Conservation (phyloP, 2,329 filamentous ascomycete genomes). For the Aspergillus amoenus region DNA sequence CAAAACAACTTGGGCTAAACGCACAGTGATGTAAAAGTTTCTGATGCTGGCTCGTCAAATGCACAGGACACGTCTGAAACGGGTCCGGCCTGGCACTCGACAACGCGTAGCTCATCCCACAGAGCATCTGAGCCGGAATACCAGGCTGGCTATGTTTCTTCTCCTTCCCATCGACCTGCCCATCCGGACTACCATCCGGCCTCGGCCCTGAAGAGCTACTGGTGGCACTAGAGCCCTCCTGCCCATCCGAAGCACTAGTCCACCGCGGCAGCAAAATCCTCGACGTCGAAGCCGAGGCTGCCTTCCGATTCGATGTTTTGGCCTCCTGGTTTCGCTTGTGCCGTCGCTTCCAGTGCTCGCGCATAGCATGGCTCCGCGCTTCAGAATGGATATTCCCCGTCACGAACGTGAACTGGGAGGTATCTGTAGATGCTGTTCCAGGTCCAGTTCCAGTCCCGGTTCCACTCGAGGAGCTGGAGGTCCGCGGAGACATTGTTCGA, state of each 20-base stretch:
- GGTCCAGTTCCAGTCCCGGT: neutral
- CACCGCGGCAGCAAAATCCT: neutral
- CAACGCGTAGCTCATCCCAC: slow-evolving; percentile 32
- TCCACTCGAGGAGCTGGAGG: neutral
- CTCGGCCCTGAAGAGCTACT: neutral
- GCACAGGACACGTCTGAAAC: slow-evolving; percentile 37
- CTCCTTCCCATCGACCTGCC: neutral
- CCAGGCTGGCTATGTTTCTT: neutral
- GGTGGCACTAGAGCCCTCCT: neutral
- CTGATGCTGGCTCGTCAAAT: slow-evolving; percentile 35
- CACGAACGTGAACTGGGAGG: slow-evolving; percentile 23
- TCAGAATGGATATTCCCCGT: slow-evolving; percentile 17
- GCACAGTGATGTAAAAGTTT: slow-evolving; percentile 40
- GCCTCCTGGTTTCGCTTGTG: slow-evolving; percentile 17
- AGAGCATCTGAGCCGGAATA: slow-evolving; percentile 19
- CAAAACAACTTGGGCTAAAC: neutral
- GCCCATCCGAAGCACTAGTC: neutral
- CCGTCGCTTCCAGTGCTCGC: slow-evolving; percentile 37
- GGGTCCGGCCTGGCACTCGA: slow-evolving; percentile 31
- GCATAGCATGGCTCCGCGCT: slow-evolving; percentile 39
- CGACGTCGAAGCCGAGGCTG: neutral
- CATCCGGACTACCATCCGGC: neutral
- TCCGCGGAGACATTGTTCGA: neutral
- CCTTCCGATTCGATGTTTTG: neutral
- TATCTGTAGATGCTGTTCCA: neutral